Evolutionary conservation across 2,329 filamentous ascomycete species (phyloP).

Genomic region (Sporothrix sp.): DNA sequence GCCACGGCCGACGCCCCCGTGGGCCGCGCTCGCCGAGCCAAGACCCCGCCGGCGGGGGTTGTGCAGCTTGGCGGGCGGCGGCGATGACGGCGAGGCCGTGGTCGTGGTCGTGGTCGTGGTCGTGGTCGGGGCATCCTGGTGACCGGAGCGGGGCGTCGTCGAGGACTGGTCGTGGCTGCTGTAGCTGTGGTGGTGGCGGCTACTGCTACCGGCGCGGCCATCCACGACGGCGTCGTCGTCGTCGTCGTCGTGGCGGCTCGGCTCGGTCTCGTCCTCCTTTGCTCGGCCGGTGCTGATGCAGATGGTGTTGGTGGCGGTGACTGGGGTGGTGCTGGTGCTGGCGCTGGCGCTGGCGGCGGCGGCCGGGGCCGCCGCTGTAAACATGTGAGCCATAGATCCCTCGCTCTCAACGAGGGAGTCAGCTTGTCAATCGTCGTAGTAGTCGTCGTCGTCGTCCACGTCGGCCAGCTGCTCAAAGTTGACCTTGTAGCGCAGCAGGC

Average conservation of each 20-base stretch:
- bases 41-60: slow-evolving; percentile 35
- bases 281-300: not conserved
- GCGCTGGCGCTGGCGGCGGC: slow-evolving; percentile 19
- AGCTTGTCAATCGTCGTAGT: slow-evolving; percentile 86
- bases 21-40: slow-evolving; percentile 29
- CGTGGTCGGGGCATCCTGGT: not conserved
- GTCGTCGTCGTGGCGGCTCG: not conserved
- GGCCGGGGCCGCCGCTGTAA: slow-evolving; percentile 19
- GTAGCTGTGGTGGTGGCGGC: not conserved
- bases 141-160: slow-evolving; percentile 2
- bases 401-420: slow-evolving; percentile 79
- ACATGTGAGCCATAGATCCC: slow-evolving; percentile 61
- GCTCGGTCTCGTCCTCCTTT: slow-evolving; percentile 1
- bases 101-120: not conserved
- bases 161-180: not conserved
- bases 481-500: slow-evolving; percentile 97
- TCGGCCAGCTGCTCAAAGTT: slow-evolving; percentile 99
- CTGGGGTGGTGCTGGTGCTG: not conserved
- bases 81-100: slow-evolving; percentile 6
- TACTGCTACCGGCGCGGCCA: not conserved
- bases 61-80: slow-evolving; percentile 1
- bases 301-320: not conserved
- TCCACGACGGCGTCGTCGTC: not conserved
- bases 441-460: slow-evolving; percentile 83
- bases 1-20: slow-evolving; percentile 34